These are phyloP conservation scores for Xylariaceae sp. DNA, from an alignment of 2,329 filamentous ascomycete genomes.

Conservation along the genomic window DNA sequence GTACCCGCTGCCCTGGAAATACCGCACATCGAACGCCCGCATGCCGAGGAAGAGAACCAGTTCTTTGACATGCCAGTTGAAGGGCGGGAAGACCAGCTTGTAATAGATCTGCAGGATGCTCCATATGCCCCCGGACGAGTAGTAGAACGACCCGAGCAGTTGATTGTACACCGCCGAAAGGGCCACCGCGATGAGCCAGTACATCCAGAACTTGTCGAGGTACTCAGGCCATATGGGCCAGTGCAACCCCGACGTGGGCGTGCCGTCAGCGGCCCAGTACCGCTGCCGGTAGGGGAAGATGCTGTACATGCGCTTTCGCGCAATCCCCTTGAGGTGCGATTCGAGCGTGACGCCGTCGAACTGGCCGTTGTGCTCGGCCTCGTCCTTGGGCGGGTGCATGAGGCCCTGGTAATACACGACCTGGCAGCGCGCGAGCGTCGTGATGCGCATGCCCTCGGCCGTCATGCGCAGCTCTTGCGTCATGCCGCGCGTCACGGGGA, in stretches of 20 bases:
- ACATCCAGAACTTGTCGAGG: slow-evolving; percentile 10
- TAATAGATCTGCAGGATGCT: neutral
- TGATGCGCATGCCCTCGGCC: slow-evolving; percentile 27
- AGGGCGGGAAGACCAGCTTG: neutral
- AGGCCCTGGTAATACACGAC: slow-evolving; percentile 33
- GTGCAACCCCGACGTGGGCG: neutral
- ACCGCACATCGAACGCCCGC: neutral
- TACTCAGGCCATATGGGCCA: slow-evolving; percentile 12
- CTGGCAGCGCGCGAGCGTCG: slow-evolving; percentile 21
- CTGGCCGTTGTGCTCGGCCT: neutral
- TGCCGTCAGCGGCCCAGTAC: slow-evolving; percentile 10
- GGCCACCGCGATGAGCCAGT: neutral
- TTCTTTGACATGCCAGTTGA: neutral
- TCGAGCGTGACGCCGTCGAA: slow-evolving; percentile 21
- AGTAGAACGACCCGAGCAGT: neutral
- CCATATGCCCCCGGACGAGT: no score
- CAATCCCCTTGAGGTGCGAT: slow-evolving; percentile 13
- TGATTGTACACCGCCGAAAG: neutral
- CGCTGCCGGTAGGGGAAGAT: slow-evolving; percentile 4
- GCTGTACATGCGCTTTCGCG: neutral
- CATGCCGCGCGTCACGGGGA: neutral
- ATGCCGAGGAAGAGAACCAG: neutral
- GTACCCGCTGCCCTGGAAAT: neutral
- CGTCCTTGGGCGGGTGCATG: slow-evolving; percentile 20
- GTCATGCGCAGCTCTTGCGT: neutral